Evolutionary conservation across 768 basidiomycete species (phyloP), one percentile per base, ranked within the genome.

Genomic region (Mycena leptocephala): DNA sequence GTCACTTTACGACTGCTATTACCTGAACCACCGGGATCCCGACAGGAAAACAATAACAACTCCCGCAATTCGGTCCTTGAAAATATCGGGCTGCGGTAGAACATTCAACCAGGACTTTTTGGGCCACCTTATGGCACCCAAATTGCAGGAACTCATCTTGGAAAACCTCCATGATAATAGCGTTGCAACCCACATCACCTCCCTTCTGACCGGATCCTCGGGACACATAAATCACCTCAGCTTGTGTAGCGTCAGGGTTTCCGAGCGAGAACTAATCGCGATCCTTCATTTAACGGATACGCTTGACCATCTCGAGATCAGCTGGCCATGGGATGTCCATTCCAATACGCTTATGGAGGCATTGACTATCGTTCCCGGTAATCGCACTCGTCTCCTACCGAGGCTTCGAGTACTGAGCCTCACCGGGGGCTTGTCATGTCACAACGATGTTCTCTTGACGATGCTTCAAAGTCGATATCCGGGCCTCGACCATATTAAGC

Each of bases 241-340:
- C 37, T 68, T 77, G 43, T n/a, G 35, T 63, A 28, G 58, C n/a
- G 55, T 70, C 62, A n/a, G 22, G 13, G 7, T 70, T 8, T 56
- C 72, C 30, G 76, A 77, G 32, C 24, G 18, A n/a, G 72, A 74
- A 18, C 56, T 77, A 9, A 73, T 77, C 62, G 35, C 53, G 26
- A 24, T 74, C 16, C 67, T 77, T 24, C 62, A 20, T 28, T 22
- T 74, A 4, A 46, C 70, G 14, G 67, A 70, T 18, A 8, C 68
- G 41, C 24, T 77, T 35, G 55, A 43, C 2, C 76, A 66, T 16
- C 53, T 77, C 51, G 66, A 64, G 28, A 64, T 77, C 62, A 70
- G 37, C 56, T 77, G 76, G 76, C 76, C 76, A 3, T 65, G 53
- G 37, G 76, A 77, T 26, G 72, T 77, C 5, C 76, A 77, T n/a